Conservation (phyloP, 805 yeast species). For the Blastobotrys peoriensis region DNA sequence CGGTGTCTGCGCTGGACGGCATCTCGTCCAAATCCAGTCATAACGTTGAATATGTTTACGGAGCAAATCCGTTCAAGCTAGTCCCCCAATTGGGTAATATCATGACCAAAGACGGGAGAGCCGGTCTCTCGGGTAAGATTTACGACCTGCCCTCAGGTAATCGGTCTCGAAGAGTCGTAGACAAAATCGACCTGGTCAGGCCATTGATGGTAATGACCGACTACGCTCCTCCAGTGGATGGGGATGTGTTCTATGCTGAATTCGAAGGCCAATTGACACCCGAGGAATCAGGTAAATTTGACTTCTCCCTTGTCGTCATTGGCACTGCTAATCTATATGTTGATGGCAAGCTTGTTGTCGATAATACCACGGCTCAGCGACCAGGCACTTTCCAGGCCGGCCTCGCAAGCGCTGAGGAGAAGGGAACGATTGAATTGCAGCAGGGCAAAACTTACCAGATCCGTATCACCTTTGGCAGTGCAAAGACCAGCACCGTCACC, state of each 20-base stretch:
- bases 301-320: conserved; percentile 44
- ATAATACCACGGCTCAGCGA: conserved; percentile 48
- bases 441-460: conserved; percentile 43
- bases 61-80: conserved; percentile 33
- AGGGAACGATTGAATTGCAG: conserved; percentile 33
- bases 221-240: conserved; percentile 11
- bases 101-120: conserved; percentile 9
- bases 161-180: conserved; percentile 11
- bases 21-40: conserved; percentile 3
- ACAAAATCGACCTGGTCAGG: conserved; percentile 6
- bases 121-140: conserved; percentile 10
- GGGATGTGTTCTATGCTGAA: conserved; percentile 35
- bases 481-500: conserved; percentile 16
- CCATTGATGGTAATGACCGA: conserved; percentile 16
- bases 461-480: conserved; percentile 34
- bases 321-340: conserved; percentile 54
- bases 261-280: conserved; percentile 42
- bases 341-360: conserved; percentile 48
- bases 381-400: conserved; percentile 48
- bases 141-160: conserved; percentile 6
- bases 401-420: conserved; percentile 52
- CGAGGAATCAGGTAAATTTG: conserved; percentile 43
- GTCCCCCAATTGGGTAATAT: conserved; percentile 30
- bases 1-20: conserved; percentile 26
- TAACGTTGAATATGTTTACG: conserved; percentile 14